phyloP scores from a whole-genome alignment of 164 flowering plant species.

The Saururus chinensis region DNA sequence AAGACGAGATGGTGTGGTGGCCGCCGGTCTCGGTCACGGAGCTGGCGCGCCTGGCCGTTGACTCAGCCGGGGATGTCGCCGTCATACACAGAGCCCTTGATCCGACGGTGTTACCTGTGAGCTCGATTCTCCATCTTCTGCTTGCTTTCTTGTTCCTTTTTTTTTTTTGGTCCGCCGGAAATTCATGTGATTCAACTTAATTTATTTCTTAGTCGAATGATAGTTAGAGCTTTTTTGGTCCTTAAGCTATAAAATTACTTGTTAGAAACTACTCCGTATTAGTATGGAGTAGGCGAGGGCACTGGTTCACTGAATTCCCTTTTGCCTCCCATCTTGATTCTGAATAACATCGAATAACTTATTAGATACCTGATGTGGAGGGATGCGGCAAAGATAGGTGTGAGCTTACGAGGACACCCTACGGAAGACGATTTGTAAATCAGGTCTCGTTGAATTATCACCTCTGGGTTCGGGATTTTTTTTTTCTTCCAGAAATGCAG shows the following conservation, averaged over 20 bases:
- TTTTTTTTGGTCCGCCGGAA: neutral
- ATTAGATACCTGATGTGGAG: slow-evolving; percentile 84
- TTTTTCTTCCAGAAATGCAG: neutral
- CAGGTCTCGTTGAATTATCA: slow-evolving; percentile 31
- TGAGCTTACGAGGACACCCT: slow-evolving; percentile 89
- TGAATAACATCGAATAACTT: too few species aligned
- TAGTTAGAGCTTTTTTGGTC: too few species aligned
- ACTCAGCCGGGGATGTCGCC: slow-evolving; percentile 76
- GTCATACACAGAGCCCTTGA: slow-evolving; percentile 60
- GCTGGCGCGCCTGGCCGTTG: slow-evolving; percentile 77
- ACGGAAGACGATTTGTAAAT: slow-evolving; percentile 67
- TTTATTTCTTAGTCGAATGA: too few species aligned
- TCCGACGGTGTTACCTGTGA: slow-evolving; percentile 53
- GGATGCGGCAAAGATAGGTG: slow-evolving; percentile 47
- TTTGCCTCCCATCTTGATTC: too few species aligned
- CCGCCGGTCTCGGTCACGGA: slow-evolving; percentile 80
- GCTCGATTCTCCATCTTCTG: slow-evolving; percentile 6
- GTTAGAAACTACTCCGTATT: too few species aligned
- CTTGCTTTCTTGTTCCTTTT: neutral
- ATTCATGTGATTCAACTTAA: too few species aligned
- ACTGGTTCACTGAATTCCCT: too few species aligned
- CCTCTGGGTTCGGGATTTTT: neutral
- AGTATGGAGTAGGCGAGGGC: too few species aligned
- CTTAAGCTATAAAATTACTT: too few species aligned
- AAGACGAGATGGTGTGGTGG: slow-evolving; percentile 63